phyloP scores from a whole-genome alignment of 169 alveolate genomes.

The Plasmodium adleri region DNA sequence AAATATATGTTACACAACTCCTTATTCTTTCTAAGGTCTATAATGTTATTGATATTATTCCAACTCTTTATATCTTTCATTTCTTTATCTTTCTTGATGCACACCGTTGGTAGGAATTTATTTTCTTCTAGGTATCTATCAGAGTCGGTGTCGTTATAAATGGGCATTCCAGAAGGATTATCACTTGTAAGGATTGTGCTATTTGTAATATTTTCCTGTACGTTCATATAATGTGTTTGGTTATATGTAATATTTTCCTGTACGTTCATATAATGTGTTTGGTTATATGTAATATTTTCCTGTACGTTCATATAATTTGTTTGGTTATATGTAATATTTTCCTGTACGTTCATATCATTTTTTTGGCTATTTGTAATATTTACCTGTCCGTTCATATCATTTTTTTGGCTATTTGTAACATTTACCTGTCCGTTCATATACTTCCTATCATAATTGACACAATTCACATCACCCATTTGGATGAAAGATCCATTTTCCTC shows the following conservation, averaged over 20 bases:
- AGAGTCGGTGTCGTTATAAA: background rate
- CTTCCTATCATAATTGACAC: too few relatives aligned
- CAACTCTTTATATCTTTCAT: constrained; percentile 21
- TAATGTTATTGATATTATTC: constrained; percentile 24
- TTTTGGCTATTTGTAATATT: too few relatives aligned
- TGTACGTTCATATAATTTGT: too few relatives aligned
- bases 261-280: too few relatives aligned
- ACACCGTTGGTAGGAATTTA: constrained; percentile 15
- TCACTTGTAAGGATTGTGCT: background rate
- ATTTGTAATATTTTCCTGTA: background rate
- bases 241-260: too few relatives aligned
- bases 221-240: too few relatives aligned
- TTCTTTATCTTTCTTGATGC: constrained; percentile 19
- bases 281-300: too few relatives aligned
- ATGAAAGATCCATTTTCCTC: background rate
- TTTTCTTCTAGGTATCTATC: background rate
- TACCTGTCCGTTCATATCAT: too few relatives aligned
- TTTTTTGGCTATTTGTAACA: too few relatives aligned
- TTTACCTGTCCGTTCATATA: too few relatives aligned
- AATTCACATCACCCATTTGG: background rate
- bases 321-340: too few relatives aligned
- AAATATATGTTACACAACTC: constrained; percentile 36
- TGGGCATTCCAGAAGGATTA: background rate
- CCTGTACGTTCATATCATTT: too few relatives aligned
- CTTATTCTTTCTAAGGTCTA: constrained; percentile 31